Base-by-base conservation (phyloP, 2,329 filamentous ascomycete species). In the Aspergillus novofumigatus region DNA sequence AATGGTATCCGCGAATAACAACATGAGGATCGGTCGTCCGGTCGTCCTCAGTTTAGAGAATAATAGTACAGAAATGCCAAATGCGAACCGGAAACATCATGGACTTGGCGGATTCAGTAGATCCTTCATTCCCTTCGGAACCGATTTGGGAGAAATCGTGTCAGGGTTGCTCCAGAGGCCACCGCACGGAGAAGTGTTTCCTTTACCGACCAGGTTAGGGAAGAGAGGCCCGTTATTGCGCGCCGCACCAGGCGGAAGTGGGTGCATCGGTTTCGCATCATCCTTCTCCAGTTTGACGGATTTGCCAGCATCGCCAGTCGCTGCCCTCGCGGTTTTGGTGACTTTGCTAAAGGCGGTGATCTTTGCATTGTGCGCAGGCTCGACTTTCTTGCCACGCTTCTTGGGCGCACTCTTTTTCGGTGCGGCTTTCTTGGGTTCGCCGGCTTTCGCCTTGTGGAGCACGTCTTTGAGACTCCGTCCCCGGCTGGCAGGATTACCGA, bases 151-250 rank as follows among this genome's bases (percentile, higher is more conserved):
- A 23, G 61, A 65, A 10, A 66, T 67, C 26, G 65, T 67, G 17
- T 65, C 64, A 20, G 54, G 49, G 23, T 62, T 56, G 21, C 55
- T 57, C 58, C 61, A 62, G 21, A 53, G 53, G 32, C 56, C 53
- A 38, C 21, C 47, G 32, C 44, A 42, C 45, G 51, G 44, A 29
- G 49, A 38, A 59, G 62, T 9, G 59, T 66, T 41, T 47, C 61
- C 25, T 59, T 69, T 61, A 53, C 56, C 50, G 38, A 41, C 54
- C 20, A 69, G 56, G 9, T 65, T 60, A 42, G 69, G 68, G 41
- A 69, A 69, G 52, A 73, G 62, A n/a, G 66, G 65, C 1, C 72
- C 68, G 53, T 77, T 77, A 57, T 68, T 75, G 55, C 69, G 70
- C 14, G 68, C 67, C 41, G 70, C 70, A 35, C 69, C 67, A 3